These are phyloP conservation scores for Tuber magnatum DNA, from an alignment of 495 filamentous ascomycete species.

Conservation along the genomic window DNA sequence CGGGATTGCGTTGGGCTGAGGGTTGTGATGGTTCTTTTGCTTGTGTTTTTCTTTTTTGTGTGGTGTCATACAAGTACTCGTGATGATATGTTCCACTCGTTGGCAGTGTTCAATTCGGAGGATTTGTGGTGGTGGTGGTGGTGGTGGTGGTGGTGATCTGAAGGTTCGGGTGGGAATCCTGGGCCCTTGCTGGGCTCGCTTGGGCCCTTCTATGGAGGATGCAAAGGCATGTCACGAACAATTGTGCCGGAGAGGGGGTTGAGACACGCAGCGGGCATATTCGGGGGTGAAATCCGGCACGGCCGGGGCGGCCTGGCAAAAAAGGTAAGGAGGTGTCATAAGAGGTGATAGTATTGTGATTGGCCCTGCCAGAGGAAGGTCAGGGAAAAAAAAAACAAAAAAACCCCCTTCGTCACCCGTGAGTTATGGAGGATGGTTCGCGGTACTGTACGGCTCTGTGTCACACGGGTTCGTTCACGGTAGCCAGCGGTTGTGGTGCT, in stretches of 20 bases:
- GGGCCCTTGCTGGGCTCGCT: not conserved
- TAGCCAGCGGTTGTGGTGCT: not conserved
- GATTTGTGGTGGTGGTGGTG: not conserved
- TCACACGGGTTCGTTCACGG: not conserved
- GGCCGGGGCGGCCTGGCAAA: not conserved
- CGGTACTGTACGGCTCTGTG: not conserved
- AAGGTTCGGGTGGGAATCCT: not conserved
- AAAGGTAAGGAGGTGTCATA: not conserved
- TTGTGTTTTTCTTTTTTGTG: slow-evolving; percentile 13
- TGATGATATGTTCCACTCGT: slow-evolving; percentile 14
- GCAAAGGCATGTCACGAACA: not conserved
- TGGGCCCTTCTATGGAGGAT: no score
- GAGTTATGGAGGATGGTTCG: not conserved
- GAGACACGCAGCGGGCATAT: not conserved
- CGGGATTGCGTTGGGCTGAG: not conserved
- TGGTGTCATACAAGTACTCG: slow-evolving; percentile 1
- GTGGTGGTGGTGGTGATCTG: no score
- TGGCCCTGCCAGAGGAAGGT: not conserved
- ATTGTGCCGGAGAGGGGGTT: not conserved
- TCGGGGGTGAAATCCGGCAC: not conserved
- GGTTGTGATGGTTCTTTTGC: not conserved
- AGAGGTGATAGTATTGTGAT: not conserved
- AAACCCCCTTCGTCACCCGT: not conserved
- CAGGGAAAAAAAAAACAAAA: no score
- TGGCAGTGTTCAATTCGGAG: slow-evolving; percentile 18